Percentiles rank a stretch among this genome's conserved stretches.
phyloP scores from a whole-genome alignment of 805 yeast genomes.

The Schwanniomyces polymorphus region DNA sequence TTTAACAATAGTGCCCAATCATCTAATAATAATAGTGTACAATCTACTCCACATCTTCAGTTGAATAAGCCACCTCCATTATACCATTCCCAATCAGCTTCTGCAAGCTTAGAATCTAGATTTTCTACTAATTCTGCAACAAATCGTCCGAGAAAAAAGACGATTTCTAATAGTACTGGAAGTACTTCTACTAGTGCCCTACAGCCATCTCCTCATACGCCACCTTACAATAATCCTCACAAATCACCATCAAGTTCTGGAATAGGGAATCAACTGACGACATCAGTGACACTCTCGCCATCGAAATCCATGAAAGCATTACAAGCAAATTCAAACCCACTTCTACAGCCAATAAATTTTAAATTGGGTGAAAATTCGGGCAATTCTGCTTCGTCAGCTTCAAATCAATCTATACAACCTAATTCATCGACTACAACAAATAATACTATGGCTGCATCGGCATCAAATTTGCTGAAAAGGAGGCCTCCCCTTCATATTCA shows the following conservation, averaged over 20 bases:
- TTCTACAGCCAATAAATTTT: conserved; percentile 57
- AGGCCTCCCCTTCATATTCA: conserved; percentile 63
- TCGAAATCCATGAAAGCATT: conserved; percentile 52
- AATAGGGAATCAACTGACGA: conserved; percentile 12
- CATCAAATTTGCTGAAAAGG: conserved; percentile 22
- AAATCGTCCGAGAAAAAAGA: conserved; percentile 34
- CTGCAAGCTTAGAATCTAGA: conserved; percentile 36
- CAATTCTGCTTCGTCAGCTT: neutral
- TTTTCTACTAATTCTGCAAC: conserved; percentile 17
- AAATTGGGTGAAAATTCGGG: conserved; percentile 19
- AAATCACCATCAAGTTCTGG: conserved; percentile 25
- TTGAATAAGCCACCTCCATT: conserved; percentile 44
- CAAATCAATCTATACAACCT: neutral
- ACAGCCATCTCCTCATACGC: conserved; percentile 25
- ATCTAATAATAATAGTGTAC: neutral
- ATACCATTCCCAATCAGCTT: conserved; percentile 44
- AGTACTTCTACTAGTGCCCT: conserved; percentile 26
- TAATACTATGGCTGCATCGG: neutral
- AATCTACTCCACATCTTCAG: conserved; percentile 17
- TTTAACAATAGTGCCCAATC: conserved; percentile 8
- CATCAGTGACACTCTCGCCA: conserved; percentile 31
- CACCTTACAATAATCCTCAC: conserved; percentile 41
- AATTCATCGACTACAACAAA: neutral
- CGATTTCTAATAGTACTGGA: conserved; percentile 36
- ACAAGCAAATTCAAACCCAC: conserved; percentile 42